phyloP scores from a whole-genome alignment of 768 basidiomycete species.

The Lactifluus hygrophoroides region DNA sequence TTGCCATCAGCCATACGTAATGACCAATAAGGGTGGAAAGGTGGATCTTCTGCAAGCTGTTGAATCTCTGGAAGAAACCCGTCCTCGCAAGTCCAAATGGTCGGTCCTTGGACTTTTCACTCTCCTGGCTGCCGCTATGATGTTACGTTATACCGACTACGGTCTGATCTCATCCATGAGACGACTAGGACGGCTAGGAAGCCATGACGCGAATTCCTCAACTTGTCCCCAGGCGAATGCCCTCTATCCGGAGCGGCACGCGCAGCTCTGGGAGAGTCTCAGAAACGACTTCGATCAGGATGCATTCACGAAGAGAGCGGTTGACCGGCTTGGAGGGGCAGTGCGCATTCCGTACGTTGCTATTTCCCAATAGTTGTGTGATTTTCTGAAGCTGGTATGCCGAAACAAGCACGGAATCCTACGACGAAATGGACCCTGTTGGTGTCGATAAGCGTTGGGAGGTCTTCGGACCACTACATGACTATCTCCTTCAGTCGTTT shows the following conservation, averaged over 20 bases:
- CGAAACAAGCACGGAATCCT: slow-evolving; percentile 40
- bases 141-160: neutral
- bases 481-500: slow-evolving; percentile 43
- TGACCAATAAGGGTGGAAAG: neutral
- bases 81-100: neutral
- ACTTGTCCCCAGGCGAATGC: slow-evolving; percentile 24
- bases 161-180: neutral
- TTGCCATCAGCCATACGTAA: neutral
- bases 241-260: slow-evolving; percentile 27
- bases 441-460: slow-evolving; percentile 42
- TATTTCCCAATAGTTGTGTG: neutral
- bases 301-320: slow-evolving; percentile 29
- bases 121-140: neutral
- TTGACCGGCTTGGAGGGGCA: slow-evolving; percentile 33
- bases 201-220: neutral
- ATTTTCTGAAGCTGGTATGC: neutral
- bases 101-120: neutral
- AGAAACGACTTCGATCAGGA: slow-evolving; percentile 26
- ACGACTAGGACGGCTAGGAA: neutral
- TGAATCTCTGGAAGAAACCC: neutral
- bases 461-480: slow-evolving; percentile 31
- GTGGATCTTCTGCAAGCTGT: neutral
- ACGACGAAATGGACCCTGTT: slow-evolving; percentile 39
- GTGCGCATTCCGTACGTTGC: slow-evolving; percentile 32
- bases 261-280: slow-evolving; percentile 27